A percentile compares a stretch with the other conserved stretches of the same genome.
These are phyloP conservation scores for Zygotorulaspora florentina DNA, from an alignment of 805 yeast genomes.

Conservation along the genomic window DNA sequence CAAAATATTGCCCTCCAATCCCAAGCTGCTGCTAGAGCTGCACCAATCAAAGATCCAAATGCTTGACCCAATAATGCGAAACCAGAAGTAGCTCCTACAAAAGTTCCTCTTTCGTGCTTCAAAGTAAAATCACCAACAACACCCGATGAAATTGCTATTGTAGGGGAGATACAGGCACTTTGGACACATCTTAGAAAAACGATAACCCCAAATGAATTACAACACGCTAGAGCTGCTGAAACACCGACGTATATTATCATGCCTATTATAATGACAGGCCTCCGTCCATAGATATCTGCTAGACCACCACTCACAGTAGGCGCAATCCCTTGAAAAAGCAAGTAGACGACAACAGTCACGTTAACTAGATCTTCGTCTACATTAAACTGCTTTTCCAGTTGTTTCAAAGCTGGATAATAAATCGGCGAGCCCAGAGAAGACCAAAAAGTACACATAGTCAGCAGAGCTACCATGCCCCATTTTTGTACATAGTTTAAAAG, in stretches of 20 bases:
- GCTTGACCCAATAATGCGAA: conserved; percentile 68
- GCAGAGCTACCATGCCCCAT: conserved; percentile 31
- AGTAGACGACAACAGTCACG: conserved; percentile 69
- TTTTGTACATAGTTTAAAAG: conserved; percentile 25
- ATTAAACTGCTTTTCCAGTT: conserved; percentile 50
- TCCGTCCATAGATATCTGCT: conserved; percentile 66
- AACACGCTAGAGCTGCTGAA: conserved; percentile 61
- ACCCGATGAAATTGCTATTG: conserved; percentile 65
- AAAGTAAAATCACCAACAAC: conserved; percentile 68
- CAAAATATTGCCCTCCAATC: conserved; percentile 78
- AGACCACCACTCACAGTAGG: conserved; percentile 65
- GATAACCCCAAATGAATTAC: conserved; percentile 55
- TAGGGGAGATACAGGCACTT: conserved; percentile 70
- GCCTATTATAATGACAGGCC: conserved; percentile 61
- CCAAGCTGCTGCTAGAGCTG: conserved; percentile 39
- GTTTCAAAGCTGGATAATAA: conserved; percentile 72
- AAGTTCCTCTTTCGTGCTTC: conserved; percentile 61
- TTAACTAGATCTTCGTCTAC: conserved; percentile 56
- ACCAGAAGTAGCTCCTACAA: conserved; percentile 63
- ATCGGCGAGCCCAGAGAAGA: conserved; percentile 75
- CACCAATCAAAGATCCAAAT: conserved; percentile 65
- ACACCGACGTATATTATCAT: conserved; percentile 53
- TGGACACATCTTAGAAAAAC: conserved; percentile 64
- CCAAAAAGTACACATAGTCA: conserved; percentile 46
- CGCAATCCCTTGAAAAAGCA: conserved; percentile 67